Evolutionary conservation across 495 filamentous ascomycete genomes (phyloP).

Genomic region (Penicillium salamii): DNA sequence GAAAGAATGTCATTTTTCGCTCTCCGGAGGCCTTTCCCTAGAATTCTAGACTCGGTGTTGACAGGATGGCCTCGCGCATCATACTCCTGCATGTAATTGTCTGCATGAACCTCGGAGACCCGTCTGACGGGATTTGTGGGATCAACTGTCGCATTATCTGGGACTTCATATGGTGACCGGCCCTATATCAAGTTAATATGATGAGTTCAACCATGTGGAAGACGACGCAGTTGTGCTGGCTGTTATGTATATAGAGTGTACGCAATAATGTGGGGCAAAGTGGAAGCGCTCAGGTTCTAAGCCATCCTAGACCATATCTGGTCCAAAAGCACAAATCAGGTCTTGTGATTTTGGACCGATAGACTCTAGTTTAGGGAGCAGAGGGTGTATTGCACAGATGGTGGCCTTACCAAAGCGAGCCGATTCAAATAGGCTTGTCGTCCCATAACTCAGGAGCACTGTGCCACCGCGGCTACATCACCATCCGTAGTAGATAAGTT

Average conservation of each 20-base stretch:
- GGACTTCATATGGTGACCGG: slow-evolving; percentile 68
- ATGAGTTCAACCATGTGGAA: not conserved
- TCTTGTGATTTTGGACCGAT: too few relatives aligned
- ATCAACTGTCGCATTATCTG: slow-evolving; percentile 29
- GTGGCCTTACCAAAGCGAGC: slow-evolving; percentile 50
- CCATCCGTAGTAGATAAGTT: too few relatives aligned
- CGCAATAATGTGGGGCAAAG: not conserved
- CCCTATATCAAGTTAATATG: slow-evolving; percentile 44
- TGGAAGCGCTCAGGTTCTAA: not conserved
- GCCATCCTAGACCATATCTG: not conserved
- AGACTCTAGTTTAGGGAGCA: too few relatives aligned
- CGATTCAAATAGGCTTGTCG: slow-evolving; percentile 49
- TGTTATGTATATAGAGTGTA: not conserved
- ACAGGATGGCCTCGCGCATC: slow-evolving; percentile 68
- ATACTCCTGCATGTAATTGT: slow-evolving; percentile 59
- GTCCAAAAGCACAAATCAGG: too few relatives aligned
- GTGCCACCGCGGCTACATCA: slow-evolving; percentile 2
- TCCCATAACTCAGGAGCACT: slow-evolving; percentile 36
- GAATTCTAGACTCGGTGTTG: slow-evolving; percentile 52
- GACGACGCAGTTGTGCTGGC: not conserved
- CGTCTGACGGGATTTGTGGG: slow-evolving; percentile 20
- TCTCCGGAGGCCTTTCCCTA: slow-evolving; percentile 44
- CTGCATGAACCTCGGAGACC: slow-evolving; percentile 39
- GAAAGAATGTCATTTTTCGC: slow-evolving; percentile 59
- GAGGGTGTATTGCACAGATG: slow-evolving; percentile 1